These are phyloP conservation scores for Lolium rigidum DNA, from an alignment of 176 grass and related monocot species.

Conservation along the genomic window DNA sequence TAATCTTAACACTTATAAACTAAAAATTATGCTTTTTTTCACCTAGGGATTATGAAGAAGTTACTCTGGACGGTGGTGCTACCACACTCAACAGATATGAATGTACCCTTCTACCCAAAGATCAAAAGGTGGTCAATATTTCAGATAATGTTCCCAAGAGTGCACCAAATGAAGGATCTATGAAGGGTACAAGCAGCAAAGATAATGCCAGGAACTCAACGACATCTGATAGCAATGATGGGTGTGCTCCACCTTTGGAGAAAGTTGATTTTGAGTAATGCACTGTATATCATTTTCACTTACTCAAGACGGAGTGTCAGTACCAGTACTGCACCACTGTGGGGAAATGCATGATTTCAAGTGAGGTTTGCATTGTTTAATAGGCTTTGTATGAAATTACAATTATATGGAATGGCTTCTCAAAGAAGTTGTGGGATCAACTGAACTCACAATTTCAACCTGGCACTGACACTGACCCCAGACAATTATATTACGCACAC, in stretches of 20 bases:
- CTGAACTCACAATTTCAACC: neutral
- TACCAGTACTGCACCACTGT: neutral
- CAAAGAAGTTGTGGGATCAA: neutral
- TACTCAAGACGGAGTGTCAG: neutral
- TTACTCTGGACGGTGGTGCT: no score
- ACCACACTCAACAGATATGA: neutral
- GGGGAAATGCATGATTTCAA: neutral
- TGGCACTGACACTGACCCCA: neutral
- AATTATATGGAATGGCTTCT: neutral
- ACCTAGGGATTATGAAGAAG: neutral
- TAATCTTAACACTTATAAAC: neutral
- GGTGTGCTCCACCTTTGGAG: neutral
- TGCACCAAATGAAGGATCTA: neutral
- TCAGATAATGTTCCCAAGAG: neutral
- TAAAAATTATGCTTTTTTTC: neutral
- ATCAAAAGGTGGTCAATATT: neutral
- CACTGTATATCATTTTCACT: neutral
- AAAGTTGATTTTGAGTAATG: neutral
- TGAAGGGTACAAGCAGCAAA: neutral
- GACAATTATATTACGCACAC: neutral
- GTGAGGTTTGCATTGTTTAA: neutral
- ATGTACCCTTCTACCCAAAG: neutral
- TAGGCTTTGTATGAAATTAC: neutral
- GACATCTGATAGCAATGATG: neutral
- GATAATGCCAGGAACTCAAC: constrained; percentile 44